These are phyloP conservation scores for Hippophae rhamnoides DNA, from an alignment of 306 rosid species.

Conservation along the genomic window DNA sequence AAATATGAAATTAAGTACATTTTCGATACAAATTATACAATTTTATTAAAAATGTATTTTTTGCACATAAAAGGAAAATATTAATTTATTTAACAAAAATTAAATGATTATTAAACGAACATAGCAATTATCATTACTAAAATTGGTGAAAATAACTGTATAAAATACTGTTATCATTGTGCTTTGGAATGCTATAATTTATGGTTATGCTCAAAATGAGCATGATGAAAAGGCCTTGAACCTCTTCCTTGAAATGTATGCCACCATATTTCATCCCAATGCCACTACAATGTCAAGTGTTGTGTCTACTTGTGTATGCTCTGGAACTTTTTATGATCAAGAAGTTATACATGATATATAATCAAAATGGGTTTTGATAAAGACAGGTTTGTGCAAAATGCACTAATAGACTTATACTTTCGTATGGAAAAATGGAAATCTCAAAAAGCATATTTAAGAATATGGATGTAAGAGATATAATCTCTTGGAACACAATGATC, in stretches of 20 bases:
- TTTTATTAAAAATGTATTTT: too few relatives aligned
- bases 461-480: constrained; percentile 46
- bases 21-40: too few relatives aligned
- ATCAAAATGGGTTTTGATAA: constrained; percentile 46
- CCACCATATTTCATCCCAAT: constrained; percentile 36
- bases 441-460: constrained; percentile 44
- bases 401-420: constrained; percentile 75
- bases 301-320: constrained; percentile 57
- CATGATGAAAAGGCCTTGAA: constrained; percentile 46
- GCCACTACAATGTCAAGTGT: constrained; percentile 62
- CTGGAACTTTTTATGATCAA: constrained; percentile 28
- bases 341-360: constrained; percentile 57
- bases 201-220: constrained; percentile 63
- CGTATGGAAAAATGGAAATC: constrained; percentile 45
- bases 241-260: constrained; percentile 54
- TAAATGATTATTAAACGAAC: too few relatives aligned
- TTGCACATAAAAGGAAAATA: too few relatives aligned
- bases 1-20: too few relatives aligned
- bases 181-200: constrained; percentile 72
- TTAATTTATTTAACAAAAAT: too few relatives aligned
- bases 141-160: too few relatives aligned
- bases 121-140: too few relatives aligned
- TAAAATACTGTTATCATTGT: too few relatives aligned
- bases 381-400: constrained; percentile 70
- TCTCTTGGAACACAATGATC: constrained; percentile 81